Conservation (phyloP, 1,284 basidiomycete genomes). For the Cryptococcus amylolentus region DNA sequence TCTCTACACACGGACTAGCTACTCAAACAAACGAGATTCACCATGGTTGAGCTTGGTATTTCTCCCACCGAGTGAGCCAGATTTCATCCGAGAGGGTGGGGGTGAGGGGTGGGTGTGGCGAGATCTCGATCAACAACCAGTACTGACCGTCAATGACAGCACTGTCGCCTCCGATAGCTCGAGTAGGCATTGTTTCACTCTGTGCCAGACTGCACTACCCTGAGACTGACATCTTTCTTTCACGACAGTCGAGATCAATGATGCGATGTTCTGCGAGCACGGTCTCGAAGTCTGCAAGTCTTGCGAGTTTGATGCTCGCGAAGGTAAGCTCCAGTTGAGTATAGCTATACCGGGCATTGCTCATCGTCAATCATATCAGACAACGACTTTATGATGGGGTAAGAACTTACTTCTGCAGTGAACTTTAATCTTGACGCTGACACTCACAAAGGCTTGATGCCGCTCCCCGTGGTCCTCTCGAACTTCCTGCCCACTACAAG, state of each 20-base stretch:
- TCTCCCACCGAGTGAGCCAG: slow-evolving; percentile 46
- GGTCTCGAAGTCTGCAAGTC: slow-evolving; percentile 48
- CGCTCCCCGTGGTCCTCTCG: slow-evolving; percentile 40
- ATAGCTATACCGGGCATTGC: background rate
- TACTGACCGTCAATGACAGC: background rate
- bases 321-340: slow-evolving; percentile 26
- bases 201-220: background rate
- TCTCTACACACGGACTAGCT: background rate
- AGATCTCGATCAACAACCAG: background rate
- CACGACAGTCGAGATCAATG: slow-evolving; percentile 48
- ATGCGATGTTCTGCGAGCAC: slow-evolving; percentile 51
- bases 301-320: slow-evolving; percentile 45
- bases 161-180: slow-evolving; percentile 24
- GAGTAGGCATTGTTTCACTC: slow-evolving; percentile 13
- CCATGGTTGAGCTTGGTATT: slow-evolving; percentile 31
- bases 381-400: slow-evolving; percentile 50
- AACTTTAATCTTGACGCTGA: background rate
- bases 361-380: slow-evolving; percentile 20
- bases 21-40: slow-evolving; percentile 2
- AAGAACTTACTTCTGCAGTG: slow-evolving; percentile 9
- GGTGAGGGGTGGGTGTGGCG: background rate
- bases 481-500: slow-evolving; percentile 44
- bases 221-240: slow-evolving; percentile 4
- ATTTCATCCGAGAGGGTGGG: too few species aligned
- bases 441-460: slow-evolving; percentile 34